These are phyloP conservation scores for Tremella mesenterica DNA, from an alignment of 768 basidiomycete genomes.

Conservation along the genomic window DNA sequence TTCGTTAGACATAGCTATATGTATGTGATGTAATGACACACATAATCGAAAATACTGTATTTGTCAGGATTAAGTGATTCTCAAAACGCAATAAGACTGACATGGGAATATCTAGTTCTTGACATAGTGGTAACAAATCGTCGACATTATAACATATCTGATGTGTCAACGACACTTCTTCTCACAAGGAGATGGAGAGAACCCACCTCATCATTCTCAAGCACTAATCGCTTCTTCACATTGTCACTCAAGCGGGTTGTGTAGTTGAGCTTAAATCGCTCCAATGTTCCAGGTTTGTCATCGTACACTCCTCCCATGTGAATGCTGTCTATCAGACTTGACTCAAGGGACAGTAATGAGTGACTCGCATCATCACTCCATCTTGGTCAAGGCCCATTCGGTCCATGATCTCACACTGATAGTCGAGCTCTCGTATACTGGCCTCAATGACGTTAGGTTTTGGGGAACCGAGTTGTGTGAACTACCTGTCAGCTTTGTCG, in stretches of 20 bases:
- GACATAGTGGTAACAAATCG: conserved; percentile 76
- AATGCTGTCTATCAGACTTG: conserved; percentile 6
- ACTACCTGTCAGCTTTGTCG: too few species aligned
- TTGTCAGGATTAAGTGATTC: conserved; percentile 3
- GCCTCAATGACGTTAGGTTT: conserved; percentile 64
- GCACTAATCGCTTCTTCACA: conserved; percentile 64
- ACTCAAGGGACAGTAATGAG: background rate
- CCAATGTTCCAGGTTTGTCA: conserved; percentile 64
- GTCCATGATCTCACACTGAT: conserved; percentile 82
- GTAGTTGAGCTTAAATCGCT: conserved; percentile 65
- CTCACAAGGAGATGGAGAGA: background rate
- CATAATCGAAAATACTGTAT: conserved; percentile 39
- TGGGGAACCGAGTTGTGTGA: conserved; percentile 62
- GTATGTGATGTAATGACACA: conserved; percentile 2
- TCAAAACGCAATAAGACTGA: conserved; percentile 36
- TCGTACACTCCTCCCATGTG: conserved; percentile 74
- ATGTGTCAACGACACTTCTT: background rate
- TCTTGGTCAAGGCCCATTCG: conserved; percentile 68
- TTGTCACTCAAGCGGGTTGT: conserved; percentile 53
- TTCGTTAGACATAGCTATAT: background rate
- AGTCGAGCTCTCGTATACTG: conserved; percentile 68
- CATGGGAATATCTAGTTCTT: conserved; percentile 68
- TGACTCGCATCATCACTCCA: conserved; percentile 66
- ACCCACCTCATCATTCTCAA: conserved; percentile 88
- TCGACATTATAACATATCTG: conserved; percentile 79